These are phyloP conservation scores for Microcos paniculata DNA, from an alignment of 345 rosid genomes.

Conservation along the genomic window DNA sequence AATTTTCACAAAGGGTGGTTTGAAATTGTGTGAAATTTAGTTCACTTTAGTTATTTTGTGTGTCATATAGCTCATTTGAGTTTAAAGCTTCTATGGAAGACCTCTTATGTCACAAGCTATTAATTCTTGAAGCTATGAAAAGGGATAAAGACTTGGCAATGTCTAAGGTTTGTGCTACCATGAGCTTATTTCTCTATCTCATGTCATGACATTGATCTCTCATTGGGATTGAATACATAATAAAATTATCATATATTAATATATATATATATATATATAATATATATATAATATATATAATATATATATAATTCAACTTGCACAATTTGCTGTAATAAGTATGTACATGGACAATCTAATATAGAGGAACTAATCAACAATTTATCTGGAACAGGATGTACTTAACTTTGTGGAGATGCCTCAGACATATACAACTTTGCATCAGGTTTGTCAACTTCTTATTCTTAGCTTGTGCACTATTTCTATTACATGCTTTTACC, in stretches of 20 bases:
- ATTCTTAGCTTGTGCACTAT: neutral
- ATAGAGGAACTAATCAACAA: neutral
- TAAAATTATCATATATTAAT: constrained; percentile 5
- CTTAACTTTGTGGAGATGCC: constrained; percentile 5
- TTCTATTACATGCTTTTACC: neutral
- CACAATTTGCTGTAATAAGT: neutral
- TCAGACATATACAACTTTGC: neutral
- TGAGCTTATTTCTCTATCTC: neutral
- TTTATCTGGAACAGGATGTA: constrained; percentile 2
- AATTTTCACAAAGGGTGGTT: neutral
- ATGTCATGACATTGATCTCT: constrained; percentile 5
- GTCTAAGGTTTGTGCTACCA: constrained; percentile 44
- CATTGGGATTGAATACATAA: constrained; percentile 13
- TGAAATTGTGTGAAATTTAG: neutral
- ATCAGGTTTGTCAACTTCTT: constrained; percentile 4
- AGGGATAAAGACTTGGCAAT: constrained; percentile 46
- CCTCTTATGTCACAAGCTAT: constrained; percentile 41
- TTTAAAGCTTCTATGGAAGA: constrained; percentile 49
- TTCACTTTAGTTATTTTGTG: neutral
- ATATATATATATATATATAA: constrained; percentile 5
- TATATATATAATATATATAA: neutral
- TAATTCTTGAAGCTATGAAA: constrained; percentile 47
- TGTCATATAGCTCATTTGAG: constrained; percentile 36
- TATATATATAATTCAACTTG: neutral
- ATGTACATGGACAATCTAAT: constrained; percentile 4